Conservation (phyloP, 1,284 basidiomycete genomes). For the Xerocomus nothofagi region DNA sequence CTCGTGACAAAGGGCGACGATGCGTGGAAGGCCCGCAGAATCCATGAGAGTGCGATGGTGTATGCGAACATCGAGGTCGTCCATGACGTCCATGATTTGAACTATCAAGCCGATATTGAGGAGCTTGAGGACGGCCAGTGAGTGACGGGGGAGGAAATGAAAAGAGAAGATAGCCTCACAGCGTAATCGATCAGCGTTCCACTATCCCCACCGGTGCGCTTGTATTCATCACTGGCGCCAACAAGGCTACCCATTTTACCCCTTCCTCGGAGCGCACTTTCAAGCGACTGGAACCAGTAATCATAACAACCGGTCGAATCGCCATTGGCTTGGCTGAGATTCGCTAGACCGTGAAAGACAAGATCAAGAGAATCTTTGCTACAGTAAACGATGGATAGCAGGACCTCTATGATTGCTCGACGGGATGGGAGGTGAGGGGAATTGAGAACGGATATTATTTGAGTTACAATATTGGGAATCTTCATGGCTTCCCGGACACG, state of each 20-base stretch:
- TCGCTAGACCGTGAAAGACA: constrained; percentile 64
- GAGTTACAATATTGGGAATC: constrained; percentile 77
- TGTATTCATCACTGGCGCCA: constrained; percentile 89
- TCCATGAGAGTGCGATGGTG: constrained; percentile 91
- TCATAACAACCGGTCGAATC: constrained; percentile 68
- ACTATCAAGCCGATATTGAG: constrained; percentile 73
- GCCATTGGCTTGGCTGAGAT: constrained; percentile 65
- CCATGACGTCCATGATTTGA: constrained; percentile 59
- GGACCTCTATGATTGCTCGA: constrained; percentile 78
- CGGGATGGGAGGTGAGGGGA: constrained; percentile 82
- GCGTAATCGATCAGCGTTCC: constrained; percentile 80
- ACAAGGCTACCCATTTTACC: constrained; percentile 96
- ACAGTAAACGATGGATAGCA: constrained; percentile 66
- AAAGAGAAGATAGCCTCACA: constrained; percentile 48
- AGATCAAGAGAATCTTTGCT: constrained; percentile 53
- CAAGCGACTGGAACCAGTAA: constrained; percentile 89
- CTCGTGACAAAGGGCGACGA: constrained; percentile 70
- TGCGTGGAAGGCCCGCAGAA: constrained; percentile 74
- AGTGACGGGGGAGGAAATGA: constrained; percentile 10
- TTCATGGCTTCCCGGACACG: constrained; percentile 80
- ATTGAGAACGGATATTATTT: constrained; percentile 84
- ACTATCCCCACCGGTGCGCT: constrained; percentile 62
- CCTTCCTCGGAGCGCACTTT: constrained; percentile 76
- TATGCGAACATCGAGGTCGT: constrained; percentile 80
- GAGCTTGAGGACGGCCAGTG: constrained; percentile 43